Conservation (phyloP, 148 eudicot genomes). For the Rhododendron mucronatum region DNA sequence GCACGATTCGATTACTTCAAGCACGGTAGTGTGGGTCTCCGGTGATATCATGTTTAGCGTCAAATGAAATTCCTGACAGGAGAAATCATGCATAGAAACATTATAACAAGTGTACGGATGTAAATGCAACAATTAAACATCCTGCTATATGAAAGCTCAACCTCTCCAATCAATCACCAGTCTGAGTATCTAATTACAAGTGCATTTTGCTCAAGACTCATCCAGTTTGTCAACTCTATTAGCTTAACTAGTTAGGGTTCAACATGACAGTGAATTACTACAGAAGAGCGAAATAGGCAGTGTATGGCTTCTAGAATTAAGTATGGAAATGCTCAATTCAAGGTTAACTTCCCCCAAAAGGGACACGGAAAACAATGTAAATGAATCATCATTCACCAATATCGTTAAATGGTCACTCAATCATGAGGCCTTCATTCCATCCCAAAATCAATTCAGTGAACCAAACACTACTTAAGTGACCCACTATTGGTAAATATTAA, state of each 20-base stretch:
- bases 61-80: conserved; percentile 76
- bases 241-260: neutral
- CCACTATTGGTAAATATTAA: neutral
- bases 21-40: conserved; percentile 76
- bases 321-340: neutral
- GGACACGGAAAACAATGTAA: neutral
- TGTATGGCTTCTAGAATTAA: neutral
- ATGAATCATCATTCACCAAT: neutral
- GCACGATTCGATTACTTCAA: conserved; percentile 88
- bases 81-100: neutral
- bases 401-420: neutral
- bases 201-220: neutral
- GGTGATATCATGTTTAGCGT: conserved; percentile 88
- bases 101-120: neutral
- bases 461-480: neutral
- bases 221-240: neutral
- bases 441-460: neutral
- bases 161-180: neutral
- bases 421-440: neutral
- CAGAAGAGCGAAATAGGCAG: neutral
- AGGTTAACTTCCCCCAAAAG: neutral
- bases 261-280: neutral
- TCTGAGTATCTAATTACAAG: neutral
- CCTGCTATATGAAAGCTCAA: neutral
- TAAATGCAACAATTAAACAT: neutral